A percentile compares a stretch with the other conserved stretches of the same genome.
These are phyloP conservation scores for Cryptococcus amylolentus DNA, from an alignment of 1,284 basidiomycete species.

Conservation along the genomic window DNA sequence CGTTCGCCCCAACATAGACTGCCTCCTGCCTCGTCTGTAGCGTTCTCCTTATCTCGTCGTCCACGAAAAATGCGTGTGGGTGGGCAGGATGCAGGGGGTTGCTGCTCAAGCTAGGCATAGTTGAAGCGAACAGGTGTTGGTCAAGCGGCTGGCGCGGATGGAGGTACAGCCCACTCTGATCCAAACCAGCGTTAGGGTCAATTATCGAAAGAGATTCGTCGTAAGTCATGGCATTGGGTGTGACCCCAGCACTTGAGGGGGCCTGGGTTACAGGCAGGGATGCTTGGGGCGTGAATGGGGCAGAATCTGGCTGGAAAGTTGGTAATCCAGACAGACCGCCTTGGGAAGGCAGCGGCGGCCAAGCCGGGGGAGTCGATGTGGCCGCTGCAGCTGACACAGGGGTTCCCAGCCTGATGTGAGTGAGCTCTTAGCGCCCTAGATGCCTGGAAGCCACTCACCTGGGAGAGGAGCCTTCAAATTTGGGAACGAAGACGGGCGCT, in stretches of 20 bases:
- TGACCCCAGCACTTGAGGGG: too few species aligned
- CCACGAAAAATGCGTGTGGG: conserved; percentile 61
- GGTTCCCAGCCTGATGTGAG: too few species aligned
- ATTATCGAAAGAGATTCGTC: too few species aligned
- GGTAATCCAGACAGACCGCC: background rate
- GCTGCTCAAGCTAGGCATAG: conserved; percentile 56
- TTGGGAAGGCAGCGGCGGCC: background rate
- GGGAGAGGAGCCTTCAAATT: conserved; percentile 44
- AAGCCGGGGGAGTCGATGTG: background rate
- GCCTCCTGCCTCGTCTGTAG: conserved; percentile 78
- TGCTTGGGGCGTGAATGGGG: too few species aligned
- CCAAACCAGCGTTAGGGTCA: background rate
- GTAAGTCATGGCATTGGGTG: too few species aligned
- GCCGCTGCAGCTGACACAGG: background rate
- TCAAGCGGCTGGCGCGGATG: conserved; percentile 56
- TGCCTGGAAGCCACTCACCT: conserved; percentile 14
- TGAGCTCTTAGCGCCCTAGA: background rate
- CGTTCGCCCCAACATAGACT: conserved; percentile 52
- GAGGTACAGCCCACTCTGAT: background rate
- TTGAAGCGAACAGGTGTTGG: conserved; percentile 82
- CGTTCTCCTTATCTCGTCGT: conserved; percentile 70
- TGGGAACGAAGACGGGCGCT: conserved; percentile 82
- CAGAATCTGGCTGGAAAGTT: too few species aligned
- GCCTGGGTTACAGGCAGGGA: too few species aligned
- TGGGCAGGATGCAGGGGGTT: conserved; percentile 44